phyloP scores from a whole-genome alignment of 2,329 filamentous ascomycete genomes.

The Xylariaceae sp. region DNA sequence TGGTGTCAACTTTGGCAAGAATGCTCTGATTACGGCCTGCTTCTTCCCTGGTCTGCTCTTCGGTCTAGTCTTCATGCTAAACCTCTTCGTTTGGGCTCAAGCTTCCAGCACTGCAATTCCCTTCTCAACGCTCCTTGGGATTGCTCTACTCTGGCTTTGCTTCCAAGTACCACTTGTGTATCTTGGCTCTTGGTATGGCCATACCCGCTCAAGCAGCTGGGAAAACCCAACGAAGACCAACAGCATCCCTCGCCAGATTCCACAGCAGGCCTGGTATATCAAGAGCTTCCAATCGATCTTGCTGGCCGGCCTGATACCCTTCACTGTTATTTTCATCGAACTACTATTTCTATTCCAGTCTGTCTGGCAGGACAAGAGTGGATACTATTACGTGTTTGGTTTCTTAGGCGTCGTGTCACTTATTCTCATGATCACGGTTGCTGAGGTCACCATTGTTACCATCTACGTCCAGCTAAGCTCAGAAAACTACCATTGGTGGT shows the following conservation, averaged over 20 bases:
- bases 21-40: slow-evolving; percentile 71
- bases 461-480: slow-evolving; percentile 79
- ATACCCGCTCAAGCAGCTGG: slow-evolving; percentile 63
- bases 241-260: slow-evolving; percentile 67
- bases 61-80: slow-evolving; percentile 70
- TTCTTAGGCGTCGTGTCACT: slow-evolving; percentile 72
- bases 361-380: slow-evolving; percentile 84
- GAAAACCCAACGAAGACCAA: slow-evolving; percentile 78
- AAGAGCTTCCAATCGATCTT: slow-evolving; percentile 60
- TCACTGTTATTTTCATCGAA: slow-evolving; percentile 85
- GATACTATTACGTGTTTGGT: slow-evolving; percentile 89
- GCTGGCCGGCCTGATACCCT: slow-evolving; percentile 73
- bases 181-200: slow-evolving; percentile 73
- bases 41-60: slow-evolving; percentile 79
- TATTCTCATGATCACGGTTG: slow-evolving; percentile 71
- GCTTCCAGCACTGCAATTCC: slow-evolving; percentile 84
- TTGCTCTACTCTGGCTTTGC: slow-evolving; percentile 75
- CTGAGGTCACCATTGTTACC: slow-evolving; percentile 78
- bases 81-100: slow-evolving; percentile 87
- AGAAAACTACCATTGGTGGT: slow-evolving; percentile 92
- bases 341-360: slow-evolving; percentile 83
- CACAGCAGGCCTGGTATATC: slow-evolving; percentile 71
- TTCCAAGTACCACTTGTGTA: slow-evolving; percentile 85
- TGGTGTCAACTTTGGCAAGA: slow-evolving; percentile 69
- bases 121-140: slow-evolving; percentile 70